A percentile compares a stretch with the other conserved stretches of the same genome.
Evolutionary conservation across 2,329 filamentous ascomycete species (phyloP).

Genomic region (Bimuria novae-zelandiae): DNA sequence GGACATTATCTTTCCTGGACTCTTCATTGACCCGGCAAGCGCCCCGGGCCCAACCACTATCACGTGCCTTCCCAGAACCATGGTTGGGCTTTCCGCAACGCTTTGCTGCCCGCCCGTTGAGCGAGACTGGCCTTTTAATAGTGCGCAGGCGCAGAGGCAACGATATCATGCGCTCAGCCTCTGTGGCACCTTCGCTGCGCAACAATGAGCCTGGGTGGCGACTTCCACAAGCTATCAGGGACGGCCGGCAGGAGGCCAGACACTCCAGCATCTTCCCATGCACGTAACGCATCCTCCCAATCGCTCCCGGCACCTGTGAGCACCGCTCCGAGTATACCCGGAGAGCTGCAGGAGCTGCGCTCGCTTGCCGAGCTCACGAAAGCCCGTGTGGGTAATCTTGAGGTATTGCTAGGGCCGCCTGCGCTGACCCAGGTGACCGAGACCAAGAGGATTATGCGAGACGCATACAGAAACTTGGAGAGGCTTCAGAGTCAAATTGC

Average conservation of each 20-base stretch:
- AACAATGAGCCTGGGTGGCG: no score
- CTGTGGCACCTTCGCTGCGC: background rate
- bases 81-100: background rate
- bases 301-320: background rate
- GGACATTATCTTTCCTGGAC: no score
- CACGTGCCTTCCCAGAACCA: background rate
- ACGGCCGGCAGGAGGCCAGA: no score
- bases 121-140: background rate
- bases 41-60: no score
- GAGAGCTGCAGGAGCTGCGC: slow-evolving; percentile 13
- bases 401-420: slow-evolving; percentile 19
- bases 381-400: slow-evolving; percentile 20
- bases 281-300: background rate
- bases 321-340: slow-evolving; percentile 4
- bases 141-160: background rate
- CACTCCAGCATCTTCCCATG: background rate
- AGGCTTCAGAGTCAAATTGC: slow-evolving; percentile 18
- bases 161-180: background rate
- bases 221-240: no score
- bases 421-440: slow-evolving; percentile 21
- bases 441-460: slow-evolving; percentile 27
- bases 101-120: background rate
- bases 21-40: no score
- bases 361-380: slow-evolving; percentile 19
- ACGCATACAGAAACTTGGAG: slow-evolving; percentile 26